Evolutionary conservation across 805 yeast genomes (phyloP).

Genomic region (Ogataea neopini): DNA sequence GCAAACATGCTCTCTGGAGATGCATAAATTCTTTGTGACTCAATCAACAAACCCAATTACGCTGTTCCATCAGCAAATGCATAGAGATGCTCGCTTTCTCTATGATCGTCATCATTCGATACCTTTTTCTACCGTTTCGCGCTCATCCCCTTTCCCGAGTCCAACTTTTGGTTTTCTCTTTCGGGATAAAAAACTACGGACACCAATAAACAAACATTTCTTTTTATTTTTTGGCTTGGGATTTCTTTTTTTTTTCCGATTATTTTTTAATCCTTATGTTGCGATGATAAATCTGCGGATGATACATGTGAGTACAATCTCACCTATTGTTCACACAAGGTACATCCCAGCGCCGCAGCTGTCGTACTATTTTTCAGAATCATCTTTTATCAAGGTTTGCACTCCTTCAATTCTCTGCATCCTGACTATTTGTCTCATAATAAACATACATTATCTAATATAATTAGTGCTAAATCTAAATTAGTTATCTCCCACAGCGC

Average conservation of each 20-base stretch:
- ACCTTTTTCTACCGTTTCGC: not conserved
- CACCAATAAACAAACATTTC: not conserved
- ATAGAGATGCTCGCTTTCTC: not conserved
- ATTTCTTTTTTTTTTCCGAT: not conserved
- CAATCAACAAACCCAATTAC: not conserved
- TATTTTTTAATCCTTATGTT: not conserved
- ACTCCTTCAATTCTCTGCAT: not conserved
- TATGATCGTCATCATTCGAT: not conserved
- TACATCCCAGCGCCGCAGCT: not conserved
- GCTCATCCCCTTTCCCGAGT: not conserved
- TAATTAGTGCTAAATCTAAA: not conserved
- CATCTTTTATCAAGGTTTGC: not conserved
- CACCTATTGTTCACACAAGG: not conserved
- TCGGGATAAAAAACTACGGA: not conserved
- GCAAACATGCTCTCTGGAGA: slow-evolving; percentile 13
- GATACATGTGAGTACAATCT: not conserved
- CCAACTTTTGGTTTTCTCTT: not conserved
- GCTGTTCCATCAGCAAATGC: not conserved
- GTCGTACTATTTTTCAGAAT: not conserved
- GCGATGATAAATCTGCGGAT: not conserved
- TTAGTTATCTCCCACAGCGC: slow-evolving; percentile 3
- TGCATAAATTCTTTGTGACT: not conserved
- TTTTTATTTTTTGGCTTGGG: not conserved
- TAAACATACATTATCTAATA: not conserved
- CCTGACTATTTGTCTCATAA: slow-evolving; percentile 1